A percentile compares a stretch with the other conserved stretches of the same genome.
Conservation (phyloP, 2,329 filamentous ascomycete genomes). For the Diaporthe aspalathi region DNA sequence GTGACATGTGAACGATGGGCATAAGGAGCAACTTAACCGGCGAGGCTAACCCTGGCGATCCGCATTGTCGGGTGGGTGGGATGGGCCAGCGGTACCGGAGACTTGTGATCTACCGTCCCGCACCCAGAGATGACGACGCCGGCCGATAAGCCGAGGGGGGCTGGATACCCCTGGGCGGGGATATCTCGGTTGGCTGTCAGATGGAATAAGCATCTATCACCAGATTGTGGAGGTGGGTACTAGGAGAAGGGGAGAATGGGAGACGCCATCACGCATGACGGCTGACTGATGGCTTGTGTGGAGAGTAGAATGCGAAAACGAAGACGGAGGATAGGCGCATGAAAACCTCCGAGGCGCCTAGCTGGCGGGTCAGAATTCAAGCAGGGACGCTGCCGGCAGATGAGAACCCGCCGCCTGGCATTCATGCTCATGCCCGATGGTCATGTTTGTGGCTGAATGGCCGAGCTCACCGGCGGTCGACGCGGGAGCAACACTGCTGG, state of each 20-base stretch:
- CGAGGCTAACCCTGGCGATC: slow-evolving; percentile 8
- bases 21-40: neutral
- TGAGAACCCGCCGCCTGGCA: too few species aligned
- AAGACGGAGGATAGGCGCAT: slow-evolving; percentile 6
- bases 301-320: neutral
- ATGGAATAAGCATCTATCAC: slow-evolving; percentile 5
- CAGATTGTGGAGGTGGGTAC: neutral
- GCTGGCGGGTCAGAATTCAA: neutral
- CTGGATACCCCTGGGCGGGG: neutral
- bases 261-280: neutral
- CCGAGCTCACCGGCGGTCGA: neutral
- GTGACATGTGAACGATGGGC: slow-evolving; percentile 14
- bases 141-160: neutral
- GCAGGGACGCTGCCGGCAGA: slow-evolving; percentile 30
- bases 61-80: slow-evolving; percentile 7
- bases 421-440: slow-evolving; percentile 12
- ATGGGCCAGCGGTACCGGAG: slow-evolving; percentile 6
- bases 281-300: neutral
- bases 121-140: neutral
- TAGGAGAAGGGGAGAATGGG: neutral
- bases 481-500: slow-evolving; percentile 11
- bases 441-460: neutral
- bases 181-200: slow-evolving; percentile 12
- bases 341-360: neutral
- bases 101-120: slow-evolving; percentile 3